Base-by-base conservation (phyloP, 1,284 basidiomycete species). In the Trametes versicolor region DNA sequence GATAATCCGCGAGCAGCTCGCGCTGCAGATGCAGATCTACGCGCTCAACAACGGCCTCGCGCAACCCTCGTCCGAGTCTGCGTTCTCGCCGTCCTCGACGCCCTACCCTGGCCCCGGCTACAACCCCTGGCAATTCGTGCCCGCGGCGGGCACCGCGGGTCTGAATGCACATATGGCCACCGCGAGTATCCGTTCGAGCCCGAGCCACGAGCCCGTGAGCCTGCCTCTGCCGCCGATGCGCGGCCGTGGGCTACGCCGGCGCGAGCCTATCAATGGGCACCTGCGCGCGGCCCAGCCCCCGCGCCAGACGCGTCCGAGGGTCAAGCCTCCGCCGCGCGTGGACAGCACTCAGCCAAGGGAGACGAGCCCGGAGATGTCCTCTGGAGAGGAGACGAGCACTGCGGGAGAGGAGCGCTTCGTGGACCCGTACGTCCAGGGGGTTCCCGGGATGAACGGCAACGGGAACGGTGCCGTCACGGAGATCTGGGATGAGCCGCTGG, bases 321-420 rank as follows among this genome's bases (percentile, higher is more conserved):
- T 79, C 19, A 86, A 86, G 72, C 86, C 86, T 1, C 91, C 91
- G 1, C 89, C 89, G 17, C 82, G 92, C 10, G 91, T 93, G 10
- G 89, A 92, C 69, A 93, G 91, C 70, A 93, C 92, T 0, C 90
- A 93, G 71, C 91, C 92, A 9, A 79, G 90, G 55, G 91, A 93
- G 68, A 93, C 91, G 19, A 92, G 87, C 70, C 91, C 90, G 0
- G 92, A 93, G 76, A 83, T 84, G 36, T 88, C 86, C 25, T 83
- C 78, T 17, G 85, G 85, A 0, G 85, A 87, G 71, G 85, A 86
- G 73, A 87, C 85, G 1, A 62, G 61, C 48, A 62, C 65, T 13
- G 86, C 86, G 1, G 84, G 84, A 0, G 86, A 87, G 70, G 83
- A 81, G 29, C 82, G 83, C 67, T 83, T 82, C 7, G 83, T 83